Evolutionary conservation across 495 filamentous ascomycete species (phyloP).

Genomic region (Hypoxylon rickii): DNA sequence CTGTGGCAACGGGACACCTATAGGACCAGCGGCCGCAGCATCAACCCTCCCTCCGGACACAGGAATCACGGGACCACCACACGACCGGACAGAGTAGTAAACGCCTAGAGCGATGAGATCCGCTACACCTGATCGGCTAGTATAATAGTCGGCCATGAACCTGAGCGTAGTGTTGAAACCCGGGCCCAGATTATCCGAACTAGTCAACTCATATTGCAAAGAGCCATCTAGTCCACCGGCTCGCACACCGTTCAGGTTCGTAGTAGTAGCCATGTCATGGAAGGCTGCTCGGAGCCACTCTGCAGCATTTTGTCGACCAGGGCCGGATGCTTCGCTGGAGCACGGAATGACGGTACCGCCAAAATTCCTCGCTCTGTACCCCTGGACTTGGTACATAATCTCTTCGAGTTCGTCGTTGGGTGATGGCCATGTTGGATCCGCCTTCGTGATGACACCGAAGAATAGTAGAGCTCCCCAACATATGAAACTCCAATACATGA

Average conservation of each 20-base stretch:
- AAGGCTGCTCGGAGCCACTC: conserved; percentile 67
- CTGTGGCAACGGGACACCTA: conserved; percentile 63
- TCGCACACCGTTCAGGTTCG: conserved; percentile 42
- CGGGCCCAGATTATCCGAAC: conserved; percentile 62
- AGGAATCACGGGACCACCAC: conserved; percentile 62
- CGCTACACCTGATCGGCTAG: conserved; percentile 53
- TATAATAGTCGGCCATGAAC: conserved; percentile 58
- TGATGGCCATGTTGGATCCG: conserved; percentile 64
- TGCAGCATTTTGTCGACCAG: conserved; percentile 59
- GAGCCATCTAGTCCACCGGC: conserved; percentile 65
- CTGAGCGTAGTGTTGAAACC: conserved; percentile 62
- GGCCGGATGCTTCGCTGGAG: conserved; percentile 56
- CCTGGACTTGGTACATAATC: conserved; percentile 62
- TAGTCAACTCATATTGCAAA: conserved; percentile 60
- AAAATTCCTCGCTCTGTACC: conserved; percentile 58
- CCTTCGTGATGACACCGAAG: conserved; percentile 19
- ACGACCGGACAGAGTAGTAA: conserved; percentile 60
- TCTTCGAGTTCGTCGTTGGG: conserved; percentile 65
- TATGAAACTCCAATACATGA: conserved; percentile 21
- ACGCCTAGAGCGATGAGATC: conserved; percentile 66
- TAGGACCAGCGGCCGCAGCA: conserved; percentile 53
- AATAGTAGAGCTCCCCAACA: conserved; percentile 22
- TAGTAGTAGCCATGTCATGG: conserved; percentile 64
- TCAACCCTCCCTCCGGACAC: conserved; percentile 60
- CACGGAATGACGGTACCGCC: conserved; percentile 62